phyloP scores from a whole-genome alignment of 2,329 filamentous ascomycete species.

The Ceratocystis colombiana region DNA sequence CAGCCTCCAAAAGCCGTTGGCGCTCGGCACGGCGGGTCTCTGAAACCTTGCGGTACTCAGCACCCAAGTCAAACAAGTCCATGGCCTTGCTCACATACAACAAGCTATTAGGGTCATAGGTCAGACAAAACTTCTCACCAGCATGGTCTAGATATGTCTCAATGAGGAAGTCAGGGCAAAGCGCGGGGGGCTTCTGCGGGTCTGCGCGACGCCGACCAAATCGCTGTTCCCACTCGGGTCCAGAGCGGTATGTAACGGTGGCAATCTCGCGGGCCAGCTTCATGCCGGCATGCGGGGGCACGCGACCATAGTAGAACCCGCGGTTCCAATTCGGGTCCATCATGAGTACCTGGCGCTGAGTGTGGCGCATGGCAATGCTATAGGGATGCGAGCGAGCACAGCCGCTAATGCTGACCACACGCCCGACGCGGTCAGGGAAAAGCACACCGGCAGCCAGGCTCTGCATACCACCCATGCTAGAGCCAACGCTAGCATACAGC shows the following conservation, averaged over 20 bases:
- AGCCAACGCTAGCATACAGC: slow-evolving; percentile 85
- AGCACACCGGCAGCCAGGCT: slow-evolving; percentile 77
- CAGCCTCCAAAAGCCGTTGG: slow-evolving; percentile 46
- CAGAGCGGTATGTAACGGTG: slow-evolving; percentile 91
- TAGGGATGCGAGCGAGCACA: slow-evolving; percentile 94
- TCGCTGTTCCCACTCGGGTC: slow-evolving; percentile 93
- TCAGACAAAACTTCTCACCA: slow-evolving; percentile 94
- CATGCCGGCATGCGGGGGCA: slow-evolving; percentile 93
- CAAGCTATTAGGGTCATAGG: slow-evolving; percentile 91
- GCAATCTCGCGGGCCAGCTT: slow-evolving; percentile 96
- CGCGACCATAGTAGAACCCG: slow-evolving; percentile 79
- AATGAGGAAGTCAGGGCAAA: slow-evolving; percentile 96
- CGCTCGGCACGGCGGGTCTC: slow-evolving; percentile 52
- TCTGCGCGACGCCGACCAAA: slow-evolving; percentile 85
- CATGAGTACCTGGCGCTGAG: slow-evolving; percentile 94
- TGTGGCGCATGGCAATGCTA: slow-evolving; percentile 97
- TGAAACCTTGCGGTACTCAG: slow-evolving; percentile 55
- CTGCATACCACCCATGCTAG: slow-evolving; percentile 98
- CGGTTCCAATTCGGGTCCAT: slow-evolving; percentile 97
- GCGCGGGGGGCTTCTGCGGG: slow-evolving; percentile 69
- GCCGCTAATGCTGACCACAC: slow-evolving; percentile 80
- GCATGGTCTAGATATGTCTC: slow-evolving; percentile 98
- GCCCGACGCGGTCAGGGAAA: slow-evolving; percentile 70
- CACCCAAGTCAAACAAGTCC: slow-evolving; percentile 91
- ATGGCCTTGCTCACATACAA: slow-evolving; percentile 97